Conservation (phyloP, 768 basidiomycete species). For the Boletus rufocinnamomeus region DNA sequence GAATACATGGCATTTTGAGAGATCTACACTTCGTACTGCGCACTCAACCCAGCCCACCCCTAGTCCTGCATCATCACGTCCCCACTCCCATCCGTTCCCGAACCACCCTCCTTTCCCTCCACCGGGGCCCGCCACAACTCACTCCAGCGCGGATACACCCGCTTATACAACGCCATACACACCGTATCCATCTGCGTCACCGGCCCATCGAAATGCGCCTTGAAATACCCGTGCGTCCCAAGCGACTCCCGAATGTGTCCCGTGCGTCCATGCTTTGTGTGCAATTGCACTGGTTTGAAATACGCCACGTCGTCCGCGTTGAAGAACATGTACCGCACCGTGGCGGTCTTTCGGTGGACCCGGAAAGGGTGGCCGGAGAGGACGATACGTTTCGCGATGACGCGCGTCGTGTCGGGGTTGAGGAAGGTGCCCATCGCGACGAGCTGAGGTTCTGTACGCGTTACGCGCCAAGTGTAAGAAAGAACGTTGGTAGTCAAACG, state of each 20-base stretch:
- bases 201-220: constrained; percentile 92
- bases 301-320: constrained; percentile 90
- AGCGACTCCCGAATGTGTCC: constrained; percentile 92
- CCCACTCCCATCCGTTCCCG: not conserved
- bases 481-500: not conserved
- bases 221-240: constrained; percentile 97
- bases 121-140: constrained; percentile 45
- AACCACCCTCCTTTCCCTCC: not conserved
- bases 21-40: not conserved
- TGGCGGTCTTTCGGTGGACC: constrained; percentile 95
- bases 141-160: constrained; percentile 90
- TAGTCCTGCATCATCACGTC: constrained; percentile 34
- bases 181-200: constrained; percentile 97
- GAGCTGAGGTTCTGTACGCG: constrained; percentile 64
- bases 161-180: constrained; percentile 94
- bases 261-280: constrained; percentile 86
- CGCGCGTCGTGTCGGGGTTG: constrained; percentile 85
- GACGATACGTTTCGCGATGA: constrained; percentile 92
- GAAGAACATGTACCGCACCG: constrained; percentile 99
- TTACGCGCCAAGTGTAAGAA: not conserved
- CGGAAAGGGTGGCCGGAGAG: constrained; percentile 97
- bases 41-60: not conserved
- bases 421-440: constrained; percentile 90
- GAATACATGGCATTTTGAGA: not conserved
- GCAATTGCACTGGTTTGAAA: constrained; percentile 90